Conservation (phyloP, 2,329 filamentous ascomycete species). For the Aspergillus sp. region DNA sequence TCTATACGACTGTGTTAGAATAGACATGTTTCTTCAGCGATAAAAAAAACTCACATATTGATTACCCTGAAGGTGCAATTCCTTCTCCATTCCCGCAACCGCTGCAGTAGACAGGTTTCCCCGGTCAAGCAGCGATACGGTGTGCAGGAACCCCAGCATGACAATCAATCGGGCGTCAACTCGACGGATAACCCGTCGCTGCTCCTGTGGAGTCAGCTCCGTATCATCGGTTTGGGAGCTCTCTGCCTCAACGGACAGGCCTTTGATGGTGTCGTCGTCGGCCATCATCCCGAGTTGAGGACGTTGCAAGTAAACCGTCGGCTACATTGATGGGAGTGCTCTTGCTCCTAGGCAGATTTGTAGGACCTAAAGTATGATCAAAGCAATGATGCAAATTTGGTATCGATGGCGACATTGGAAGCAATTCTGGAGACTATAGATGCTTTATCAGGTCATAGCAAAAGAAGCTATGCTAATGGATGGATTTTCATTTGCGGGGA, state of each 20-base stretch:
- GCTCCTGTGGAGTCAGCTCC: conserved; percentile 6
- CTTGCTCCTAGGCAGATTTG: background rate
- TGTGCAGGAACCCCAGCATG: conserved; percentile 22
- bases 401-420: background rate
- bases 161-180: conserved; percentile 24
- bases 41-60: conserved; percentile 17
- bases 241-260: background rate
- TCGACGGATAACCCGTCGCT: conserved; percentile 20
- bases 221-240: background rate
- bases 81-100: conserved; percentile 21
- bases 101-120: conserved; percentile 20
- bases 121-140: conserved; percentile 22
- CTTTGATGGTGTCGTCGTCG: background rate
- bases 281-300: background rate
- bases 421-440: background rate
- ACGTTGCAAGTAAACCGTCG: background rate
- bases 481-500: too few relatives aligned
- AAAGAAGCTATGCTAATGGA: too few relatives aligned
- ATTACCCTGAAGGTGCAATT: conserved; percentile 11
- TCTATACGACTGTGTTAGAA: conserved; percentile 5
- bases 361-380: background rate
- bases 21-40: too few relatives aligned
- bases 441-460: too few relatives aligned
- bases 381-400: background rate
- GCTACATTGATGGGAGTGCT: background rate